These are phyloP conservation scores for Orbilia javanica DNA, from an alignment of 2,329 filamentous ascomycete species.

Conservation along the genomic window DNA sequence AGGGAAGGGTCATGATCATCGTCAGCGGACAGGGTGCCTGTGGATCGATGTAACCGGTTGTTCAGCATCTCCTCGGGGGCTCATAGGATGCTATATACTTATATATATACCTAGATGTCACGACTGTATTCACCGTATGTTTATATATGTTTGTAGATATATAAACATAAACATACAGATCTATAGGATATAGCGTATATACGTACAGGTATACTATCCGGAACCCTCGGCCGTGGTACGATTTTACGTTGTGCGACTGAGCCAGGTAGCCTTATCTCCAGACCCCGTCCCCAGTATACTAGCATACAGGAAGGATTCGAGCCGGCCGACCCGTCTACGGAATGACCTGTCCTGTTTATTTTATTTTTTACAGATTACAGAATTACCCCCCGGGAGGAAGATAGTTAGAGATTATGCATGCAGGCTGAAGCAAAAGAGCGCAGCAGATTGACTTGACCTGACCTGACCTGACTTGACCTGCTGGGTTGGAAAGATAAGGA, in stretches of 20 bases:
- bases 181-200: too few relatives aligned
- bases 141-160: neutral
- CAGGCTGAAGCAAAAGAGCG: constrained; percentile 27
- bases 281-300: neutral
- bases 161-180: too few relatives aligned
- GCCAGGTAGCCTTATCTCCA: constrained; percentile 34
- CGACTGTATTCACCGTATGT: too few relatives aligned
- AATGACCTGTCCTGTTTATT: neutral
- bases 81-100: neutral
- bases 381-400: constrained; percentile 5
- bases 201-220: too few relatives aligned
- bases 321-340: neutral
- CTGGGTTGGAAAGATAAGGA: constrained; percentile 52
- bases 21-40: neutral
- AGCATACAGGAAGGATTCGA: too few relatives aligned
- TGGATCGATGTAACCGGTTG: constrained; percentile 10
- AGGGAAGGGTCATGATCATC: constrained; percentile 1
- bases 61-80: constrained; percentile 27
- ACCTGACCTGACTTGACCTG: too few relatives aligned
- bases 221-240: constrained; percentile 33
- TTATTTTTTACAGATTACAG: constrained; percentile 2
- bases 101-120: too few relatives aligned
- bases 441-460: too few relatives aligned
- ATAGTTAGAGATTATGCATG: constrained; percentile 28
- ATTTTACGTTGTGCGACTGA: constrained; percentile 16